A percentile compares a stretch with the other conserved stretches of the same genome.
Evolutionary conservation across 2,329 filamentous ascomycete genomes (phyloP).

Genomic region (Teratosphaeria destructans): DNA sequence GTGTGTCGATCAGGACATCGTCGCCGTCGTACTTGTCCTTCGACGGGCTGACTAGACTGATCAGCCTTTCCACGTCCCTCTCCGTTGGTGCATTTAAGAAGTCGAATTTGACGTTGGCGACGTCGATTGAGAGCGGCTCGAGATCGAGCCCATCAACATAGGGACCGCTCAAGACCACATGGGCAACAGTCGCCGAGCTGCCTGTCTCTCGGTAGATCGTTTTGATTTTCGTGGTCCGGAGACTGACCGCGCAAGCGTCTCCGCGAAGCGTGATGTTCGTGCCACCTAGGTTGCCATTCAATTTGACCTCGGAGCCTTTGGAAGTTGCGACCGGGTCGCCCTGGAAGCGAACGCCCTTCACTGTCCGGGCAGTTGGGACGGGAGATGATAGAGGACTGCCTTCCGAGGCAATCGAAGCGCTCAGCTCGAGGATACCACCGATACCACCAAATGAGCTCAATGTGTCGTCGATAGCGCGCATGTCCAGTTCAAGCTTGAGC

Average conservation of each 20-base stretch:
- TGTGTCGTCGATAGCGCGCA: slow-evolving; percentile 74
- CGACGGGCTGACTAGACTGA: slow-evolving; percentile 82
- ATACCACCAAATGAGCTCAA: slow-evolving; percentile 83
- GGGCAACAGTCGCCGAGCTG: slow-evolving; percentile 62
- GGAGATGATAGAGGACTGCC: slow-evolving; percentile 26
- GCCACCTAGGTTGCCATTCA: slow-evolving; percentile 68
- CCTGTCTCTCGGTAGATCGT: slow-evolving; percentile 64
- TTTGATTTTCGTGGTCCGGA: slow-evolving; percentile 75
- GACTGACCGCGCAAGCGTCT: slow-evolving; percentile 59
- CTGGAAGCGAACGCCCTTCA: slow-evolving; percentile 49
- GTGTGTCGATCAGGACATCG: slow-evolving; percentile 87
- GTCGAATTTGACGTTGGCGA: slow-evolving; percentile 50
- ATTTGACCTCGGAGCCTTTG: slow-evolving; percentile 42
- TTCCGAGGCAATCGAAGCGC: slow-evolving; percentile 69
- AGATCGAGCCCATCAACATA: slow-evolving; percentile 35
- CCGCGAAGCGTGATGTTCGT: slow-evolving; percentile 67
- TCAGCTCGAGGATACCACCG: slow-evolving; percentile 81
- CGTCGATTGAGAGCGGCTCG: slow-evolving; percentile 10
- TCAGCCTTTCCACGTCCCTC: slow-evolving; percentile 66
- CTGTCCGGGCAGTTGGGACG: slow-evolving; percentile 26
- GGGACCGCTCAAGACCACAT: slow-evolving; percentile 63
- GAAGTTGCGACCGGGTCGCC: slow-evolving; percentile 17
- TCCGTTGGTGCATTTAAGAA: slow-evolving; percentile 66
- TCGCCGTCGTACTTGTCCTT: slow-evolving; percentile 81
- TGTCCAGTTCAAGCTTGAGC: slow-evolving; percentile 63